Evolutionary conservation across 2,329 filamentous ascomycete genomes (phyloP), one percentile per base, ranked within the genome.

Genomic region (Colletotrichum destructivum): DNA sequence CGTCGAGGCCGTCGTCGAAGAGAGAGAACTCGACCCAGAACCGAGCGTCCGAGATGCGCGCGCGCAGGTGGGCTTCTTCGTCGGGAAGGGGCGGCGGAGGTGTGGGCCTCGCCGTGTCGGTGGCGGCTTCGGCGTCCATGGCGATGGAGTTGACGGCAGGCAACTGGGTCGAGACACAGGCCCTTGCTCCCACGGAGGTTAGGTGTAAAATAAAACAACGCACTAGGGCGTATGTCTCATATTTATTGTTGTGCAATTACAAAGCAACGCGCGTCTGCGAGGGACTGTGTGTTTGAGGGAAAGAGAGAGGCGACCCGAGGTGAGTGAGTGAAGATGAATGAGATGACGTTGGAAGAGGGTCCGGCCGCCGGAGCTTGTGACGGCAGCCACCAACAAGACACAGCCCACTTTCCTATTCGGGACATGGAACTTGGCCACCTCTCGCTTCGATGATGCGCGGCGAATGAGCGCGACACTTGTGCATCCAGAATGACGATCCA

Each of bases 11-110:
- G 77, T 86, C 84, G 73, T 81, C 79, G 75, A 84, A 79, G 57
- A 84, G 80, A 66, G 82, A 81, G 75, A 87, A 87, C 69, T 84
- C 81, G 51, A 87, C 83, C 82, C 82, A 84, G 78, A 86, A 84
- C 62, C 75, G 76, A 52, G 80, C 78, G 54, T 76, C 71, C 5
- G 73, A 73, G 47, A 23, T 66, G 38, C 35, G 46, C n/a, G 61
- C 66, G 2, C 42, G 56, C 11, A 71, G 49, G n/a, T 70, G 66
- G 8, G 54, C 54, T 46, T 72, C 66, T 8, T 70, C 60, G 26
- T 60, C 66, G 8, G 61, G 63, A 13, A 51, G 23, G 12, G 65
- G 31, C 2, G 57, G 42, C 0, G 40, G 59, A 11, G 18, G 40
- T 23, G 23, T 26, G 56, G 31, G 31, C 31, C 31, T 35, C 31